These are phyloP conservation scores for Penicillium roqueforti DNA, from an alignment of 495 filamentous ascomycete genomes.

Conservation along the genomic window DNA sequence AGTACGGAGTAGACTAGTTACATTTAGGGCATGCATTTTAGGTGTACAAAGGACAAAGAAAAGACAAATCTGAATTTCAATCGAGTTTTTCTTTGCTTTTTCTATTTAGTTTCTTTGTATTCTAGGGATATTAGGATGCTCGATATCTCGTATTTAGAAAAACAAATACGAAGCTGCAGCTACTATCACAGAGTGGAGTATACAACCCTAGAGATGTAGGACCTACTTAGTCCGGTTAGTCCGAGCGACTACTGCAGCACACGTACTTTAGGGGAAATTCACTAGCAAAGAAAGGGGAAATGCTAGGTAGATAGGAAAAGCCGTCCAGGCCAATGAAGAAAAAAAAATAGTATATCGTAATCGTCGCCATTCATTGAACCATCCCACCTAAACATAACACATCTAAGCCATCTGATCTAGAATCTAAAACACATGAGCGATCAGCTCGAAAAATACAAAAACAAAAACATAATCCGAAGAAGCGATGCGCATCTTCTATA, in stretches of 20 bases:
- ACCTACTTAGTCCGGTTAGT: neutral
- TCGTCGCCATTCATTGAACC: constrained; percentile 3
- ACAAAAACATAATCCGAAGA: constrained; percentile 4
- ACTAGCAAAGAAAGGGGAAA: neutral
- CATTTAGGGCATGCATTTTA: too few relatives aligned
- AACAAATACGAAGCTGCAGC: neutral
- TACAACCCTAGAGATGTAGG: neutral
- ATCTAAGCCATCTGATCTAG: constrained; percentile 3
- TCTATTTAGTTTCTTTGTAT: neutral
- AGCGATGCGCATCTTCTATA: constrained; percentile 5
- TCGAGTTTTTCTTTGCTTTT: neutral
- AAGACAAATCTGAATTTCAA: too few relatives aligned
- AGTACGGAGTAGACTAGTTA: too few relatives aligned
- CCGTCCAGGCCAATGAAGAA: neutral
- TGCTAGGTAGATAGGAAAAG: neutral
- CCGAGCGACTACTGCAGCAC: neutral
- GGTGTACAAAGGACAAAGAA: neutral
- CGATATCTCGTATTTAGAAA: too few relatives aligned
- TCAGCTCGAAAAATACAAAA: constrained; percentile 3
- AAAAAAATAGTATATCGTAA: neutral
- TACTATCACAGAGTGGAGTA: neutral
- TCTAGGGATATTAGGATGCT: neutral
- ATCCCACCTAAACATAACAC: constrained; percentile 1
- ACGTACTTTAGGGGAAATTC: neutral
- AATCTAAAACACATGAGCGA: constrained; percentile 3